Evolutionary conservation across 2,329 filamentous ascomycete species (phyloP), one percentile per base, ranked within the genome.

Genomic region (Aspergillus sp.): DNA sequence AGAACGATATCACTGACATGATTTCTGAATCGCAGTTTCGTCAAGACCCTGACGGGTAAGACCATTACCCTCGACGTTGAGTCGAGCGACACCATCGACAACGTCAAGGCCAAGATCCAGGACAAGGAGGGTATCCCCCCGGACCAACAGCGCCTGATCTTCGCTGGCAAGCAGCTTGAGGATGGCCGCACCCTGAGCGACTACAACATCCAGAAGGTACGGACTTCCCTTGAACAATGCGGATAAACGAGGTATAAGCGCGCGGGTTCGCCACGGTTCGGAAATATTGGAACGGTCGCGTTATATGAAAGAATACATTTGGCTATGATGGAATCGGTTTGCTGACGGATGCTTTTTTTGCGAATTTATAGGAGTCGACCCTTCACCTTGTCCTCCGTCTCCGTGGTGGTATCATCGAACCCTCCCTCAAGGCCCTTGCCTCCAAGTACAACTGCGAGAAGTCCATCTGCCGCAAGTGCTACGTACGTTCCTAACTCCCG

Each of bases 401-500:
- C 67, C 90, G 91, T 82, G 91, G 91, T 82, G 91, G 91, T 82
- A 91, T 97, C 81, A 96, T 95, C 70, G 91, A 97, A 84, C 93
- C 93, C 67, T 96, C 90, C 68, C 85, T 97, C 69, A 97, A 97
- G 86, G 91, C 89, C 64, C 85, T 97, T 60, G 91, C 91, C 72
- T 90, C 86, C 81, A 96, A 96, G 84, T 97, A 94, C 85, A 97
- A 98, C 86, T 97, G 91, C 87, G 93, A 97, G 65, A 96, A 96
- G 86, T 91, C 91, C 86, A 95, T 97, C 79, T 97, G 93, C 89
- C 91, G 93, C 83, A 97, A 98, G 88, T 98, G 93, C 87, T 97
- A 97, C 79, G 89, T 93, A 85, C 66, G 86, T 84, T 45, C 43
- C 45, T 32, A 17, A 38, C 33, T 48, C 39, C 35, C 22, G 49